These are phyloP conservation scores for Lizonia empirigonia DNA, from an alignment of 2,329 filamentous ascomycete species.

Conservation along the genomic window DNA sequence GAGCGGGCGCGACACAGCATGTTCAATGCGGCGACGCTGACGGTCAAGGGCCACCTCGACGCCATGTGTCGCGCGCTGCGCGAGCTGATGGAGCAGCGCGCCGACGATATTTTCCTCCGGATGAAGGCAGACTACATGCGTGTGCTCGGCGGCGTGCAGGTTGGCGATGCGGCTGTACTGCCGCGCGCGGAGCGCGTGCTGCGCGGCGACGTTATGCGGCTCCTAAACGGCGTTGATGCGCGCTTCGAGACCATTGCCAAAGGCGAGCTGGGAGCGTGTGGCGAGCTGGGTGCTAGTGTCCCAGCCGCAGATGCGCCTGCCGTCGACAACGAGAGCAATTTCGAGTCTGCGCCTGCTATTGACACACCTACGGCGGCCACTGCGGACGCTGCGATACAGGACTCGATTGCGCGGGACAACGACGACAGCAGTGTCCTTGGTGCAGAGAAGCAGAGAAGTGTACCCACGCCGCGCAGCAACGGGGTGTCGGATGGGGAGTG, in stretches of 20 bases:
- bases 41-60: constrained; percentile 51
- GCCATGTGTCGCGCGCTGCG: constrained; percentile 53
- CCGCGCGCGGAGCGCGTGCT: constrained; percentile 22
- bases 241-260: constrained; percentile 32
- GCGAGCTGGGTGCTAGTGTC: not conserved
- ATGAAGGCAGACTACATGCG: constrained; percentile 49
- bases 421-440: constrained; percentile 1
- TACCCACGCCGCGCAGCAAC: constrained; percentile 1
- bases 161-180: constrained; percentile 10
- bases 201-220: constrained; percentile 21
- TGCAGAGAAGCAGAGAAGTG: not conserved
- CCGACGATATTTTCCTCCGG: constrained; percentile 51
- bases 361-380: not conserved
- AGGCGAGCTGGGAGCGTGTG: constrained; percentile 18
- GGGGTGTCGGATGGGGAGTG: constrained; percentile 12
- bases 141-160: constrained; percentile 37
- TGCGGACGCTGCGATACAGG: not conserved
- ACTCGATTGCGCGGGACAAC: not conserved
- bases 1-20: constrained; percentile 51
- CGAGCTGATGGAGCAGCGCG: constrained; percentile 51
- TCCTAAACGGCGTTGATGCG: constrained; percentile 25
- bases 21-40: constrained; percentile 55
- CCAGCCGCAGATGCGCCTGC: not conserved
- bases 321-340: constrained; percentile 14
- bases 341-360: constrained; percentile 7